Percentiles rank a stretch among this genome's conserved stretches.
Evolutionary conservation across 202 grass and related monocot genomes (phyloP).

Genomic region (Hordeum pubiflorum): DNA sequence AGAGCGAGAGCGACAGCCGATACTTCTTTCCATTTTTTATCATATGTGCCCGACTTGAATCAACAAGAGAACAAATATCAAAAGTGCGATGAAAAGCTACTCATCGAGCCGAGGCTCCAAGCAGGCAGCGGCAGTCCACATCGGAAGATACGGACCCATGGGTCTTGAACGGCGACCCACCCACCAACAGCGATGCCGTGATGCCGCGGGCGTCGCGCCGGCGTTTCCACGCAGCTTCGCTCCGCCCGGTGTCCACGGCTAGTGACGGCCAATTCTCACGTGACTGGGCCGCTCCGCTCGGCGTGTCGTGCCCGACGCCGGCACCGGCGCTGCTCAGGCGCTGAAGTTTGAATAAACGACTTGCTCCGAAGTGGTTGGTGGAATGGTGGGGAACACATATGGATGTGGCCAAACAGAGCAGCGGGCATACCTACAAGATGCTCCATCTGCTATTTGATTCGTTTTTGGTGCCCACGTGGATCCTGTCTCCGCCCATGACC

Average conservation of each 20-base stretch:
- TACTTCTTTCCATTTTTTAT: no score
- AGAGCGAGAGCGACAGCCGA: background rate
- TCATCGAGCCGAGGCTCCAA: no score
- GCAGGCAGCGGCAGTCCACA: no score
- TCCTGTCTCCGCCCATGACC: no score
- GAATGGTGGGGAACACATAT: background rate
- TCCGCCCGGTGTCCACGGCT: no score
- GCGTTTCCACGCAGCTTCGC: background rate
- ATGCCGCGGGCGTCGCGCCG: background rate
- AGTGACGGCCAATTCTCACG: background rate
- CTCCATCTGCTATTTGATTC: no score
- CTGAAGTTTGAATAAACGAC: background rate
- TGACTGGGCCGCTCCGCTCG: background rate
- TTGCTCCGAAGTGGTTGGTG: background rate
- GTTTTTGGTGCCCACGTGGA: no score
- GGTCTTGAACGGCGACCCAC: background rate
- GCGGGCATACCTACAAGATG: background rate
- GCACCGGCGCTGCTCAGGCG: background rate
- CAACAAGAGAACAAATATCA: no score
- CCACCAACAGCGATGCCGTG: background rate
- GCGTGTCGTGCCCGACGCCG: background rate
- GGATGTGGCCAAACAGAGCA: background rate
- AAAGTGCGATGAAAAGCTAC: no score
- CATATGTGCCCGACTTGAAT: no score
- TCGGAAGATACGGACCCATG: no score